Evolutionary conservation across 1,284 basidiomycete genomes (phyloP).

Genomic region (Xerocomus nothofagi): DNA sequence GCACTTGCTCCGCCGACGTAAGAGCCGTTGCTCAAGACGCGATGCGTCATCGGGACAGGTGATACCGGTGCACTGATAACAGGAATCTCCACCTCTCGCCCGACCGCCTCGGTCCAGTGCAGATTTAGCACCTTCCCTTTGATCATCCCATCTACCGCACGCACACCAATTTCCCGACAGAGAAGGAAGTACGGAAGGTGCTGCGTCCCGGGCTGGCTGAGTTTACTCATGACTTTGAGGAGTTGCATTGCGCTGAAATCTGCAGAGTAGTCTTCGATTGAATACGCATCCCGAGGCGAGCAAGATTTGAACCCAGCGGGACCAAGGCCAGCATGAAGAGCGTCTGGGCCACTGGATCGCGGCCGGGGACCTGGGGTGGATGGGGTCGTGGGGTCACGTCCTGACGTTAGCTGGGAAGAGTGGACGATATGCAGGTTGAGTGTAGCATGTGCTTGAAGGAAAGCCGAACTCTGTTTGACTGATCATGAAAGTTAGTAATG

Average conservation of each 20-base stretch:
- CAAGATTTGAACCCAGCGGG: conserved; percentile 68
- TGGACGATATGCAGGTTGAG: conserved; percentile 76
- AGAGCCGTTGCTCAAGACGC: conserved; percentile 33
- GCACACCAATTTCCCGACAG: conserved; percentile 74
- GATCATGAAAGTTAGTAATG: conserved; percentile 9
- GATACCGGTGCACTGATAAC: conserved; percentile 29
- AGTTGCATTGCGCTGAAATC: conserved; percentile 73
- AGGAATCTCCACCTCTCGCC: conserved; percentile 35
- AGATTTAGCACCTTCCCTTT: conserved; percentile 71
- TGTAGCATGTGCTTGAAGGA: conserved; percentile 72
- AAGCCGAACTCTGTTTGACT: conserved; percentile 75
- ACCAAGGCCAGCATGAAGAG: conserved; percentile 54
- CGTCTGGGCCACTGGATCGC: conserved; percentile 43
- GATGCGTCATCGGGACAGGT: conserved; percentile 28
- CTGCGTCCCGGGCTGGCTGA: conserved; percentile 58
- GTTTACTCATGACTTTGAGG: conserved; percentile 71
- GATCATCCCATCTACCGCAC: conserved; percentile 80
- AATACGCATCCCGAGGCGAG: conserved; percentile 37
- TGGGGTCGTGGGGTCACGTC: conserved; percentile 33
- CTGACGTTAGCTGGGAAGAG: conserved; percentile 53
- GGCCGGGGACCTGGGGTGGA: conserved; percentile 38
- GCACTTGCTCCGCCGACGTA: conserved; percentile 34
- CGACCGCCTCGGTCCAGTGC: conserved; percentile 71
- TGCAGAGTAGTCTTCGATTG: conserved; percentile 39
- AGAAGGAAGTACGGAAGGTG: conserved; percentile 74